Base-by-base conservation (phyloP, 2,329 filamentous ascomycete genomes). In the Emmonsiellopsis sp. region DNA sequence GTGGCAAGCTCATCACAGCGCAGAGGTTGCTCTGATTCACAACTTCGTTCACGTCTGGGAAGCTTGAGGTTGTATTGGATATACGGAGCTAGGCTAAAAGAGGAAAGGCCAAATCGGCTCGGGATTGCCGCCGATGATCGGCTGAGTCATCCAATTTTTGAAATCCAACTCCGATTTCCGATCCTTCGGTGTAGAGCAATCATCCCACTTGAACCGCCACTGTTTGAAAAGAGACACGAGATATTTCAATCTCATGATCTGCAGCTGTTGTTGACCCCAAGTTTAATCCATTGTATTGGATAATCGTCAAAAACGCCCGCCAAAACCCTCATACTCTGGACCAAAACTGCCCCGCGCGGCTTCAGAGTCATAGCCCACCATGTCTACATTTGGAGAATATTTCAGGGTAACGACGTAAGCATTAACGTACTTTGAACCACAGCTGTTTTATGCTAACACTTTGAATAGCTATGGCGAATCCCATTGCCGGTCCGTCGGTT, bases 341-440 rank as follows among this genome's bases (percentile, higher is more conserved):
- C 34, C 16, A 52, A 31, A 38, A 11, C 5, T 3, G n/a, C 30
- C 16, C 35, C 47, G 31, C 26, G 31, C 38, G n/a, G 11, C 32
- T 15, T 30, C 40, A 51, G n/a, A 49, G 16, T 35, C 46, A 6
- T 35, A 35, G 32, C 32, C 34, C 46, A 76, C 54, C 56, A 91
- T 91, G 86, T 94, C 89, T 59, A 90, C 87, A 40, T 94, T 92
- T 68, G 89, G 89, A 58, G 75, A 84, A 38, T 78, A 82, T 68
- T 91, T 90, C 72, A 79, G 79, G 62, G 87, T 92, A 57, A 89
- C 86, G 55, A 92, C 87, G 67, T 85, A 85, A 42, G 59, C 26
- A 38, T 61, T 45, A 35, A n/a, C 26, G 38, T 10, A 43, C 49
- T 30, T 53, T 51, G 57, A 51, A 57, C 38, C 54, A 47, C 37